Evolutionary conservation across 768 basidiomycete species (phyloP).

Genomic region (Leccinum disarticulatum): DNA sequence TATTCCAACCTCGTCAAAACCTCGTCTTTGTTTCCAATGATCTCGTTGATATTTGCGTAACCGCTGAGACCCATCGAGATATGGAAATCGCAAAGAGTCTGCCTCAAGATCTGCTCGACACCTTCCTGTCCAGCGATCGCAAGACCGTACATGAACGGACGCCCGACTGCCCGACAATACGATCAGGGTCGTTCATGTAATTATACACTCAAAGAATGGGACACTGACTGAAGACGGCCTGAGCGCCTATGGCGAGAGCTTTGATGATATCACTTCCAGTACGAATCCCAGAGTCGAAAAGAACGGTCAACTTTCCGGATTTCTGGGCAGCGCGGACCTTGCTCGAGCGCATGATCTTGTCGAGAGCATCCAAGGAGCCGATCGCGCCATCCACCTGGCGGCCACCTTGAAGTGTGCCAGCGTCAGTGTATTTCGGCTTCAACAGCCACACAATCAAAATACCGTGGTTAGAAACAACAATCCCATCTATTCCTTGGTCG

Average conservation of each 20-base stretch:
- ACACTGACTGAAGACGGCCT: conserved; percentile 71
- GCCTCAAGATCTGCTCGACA: conserved; percentile 69
- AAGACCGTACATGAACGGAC: conserved; percentile 76
- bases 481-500: conserved; percentile 42
- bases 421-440: background rate
- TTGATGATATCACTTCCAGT: conserved; percentile 83
- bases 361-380: conserved; percentile 70
- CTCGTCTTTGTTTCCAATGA: conserved; percentile 52
- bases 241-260: conserved; percentile 83
- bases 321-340: conserved; percentile 58
- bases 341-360: conserved; percentile 62
- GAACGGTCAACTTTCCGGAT: conserved; percentile 62
- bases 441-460: background rate
- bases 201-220: background rate
- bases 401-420: conserved; percentile 46
- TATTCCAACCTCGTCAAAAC: conserved; percentile 24
- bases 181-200: background rate
- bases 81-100: conserved; percentile 69
- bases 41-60: conserved; percentile 54
- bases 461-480: conserved; percentile 48
- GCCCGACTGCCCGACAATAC: conserved; percentile 48
- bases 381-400: conserved; percentile 81
- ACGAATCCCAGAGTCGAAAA: conserved; percentile 74
- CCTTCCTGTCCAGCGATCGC: conserved; percentile 70
- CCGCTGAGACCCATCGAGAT: conserved; percentile 63